Percentiles rank a stretch among this genome's conserved stretches.
phyloP scores from a whole-genome alignment of 2,329 filamentous ascomycete species.

The Trichoderma sp. region DNA sequence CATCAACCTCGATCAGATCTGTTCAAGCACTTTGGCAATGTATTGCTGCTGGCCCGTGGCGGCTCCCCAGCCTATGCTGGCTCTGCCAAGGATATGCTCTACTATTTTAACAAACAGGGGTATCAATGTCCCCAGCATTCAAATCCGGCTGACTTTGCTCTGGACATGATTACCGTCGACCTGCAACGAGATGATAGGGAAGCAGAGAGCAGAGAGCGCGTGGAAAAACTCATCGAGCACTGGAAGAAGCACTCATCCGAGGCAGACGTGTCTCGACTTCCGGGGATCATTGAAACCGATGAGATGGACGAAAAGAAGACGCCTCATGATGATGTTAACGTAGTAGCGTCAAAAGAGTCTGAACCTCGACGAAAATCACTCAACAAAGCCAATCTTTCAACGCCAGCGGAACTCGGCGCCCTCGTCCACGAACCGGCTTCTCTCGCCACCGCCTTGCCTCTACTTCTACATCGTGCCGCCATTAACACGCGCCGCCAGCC shows the following conservation, averaged over 20 bases:
- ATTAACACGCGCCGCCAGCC: conserved; percentile 73
- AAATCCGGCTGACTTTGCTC: conserved; percentile 77
- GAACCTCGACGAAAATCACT: conserved; percentile 45
- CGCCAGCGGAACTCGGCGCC: conserved; percentile 72
- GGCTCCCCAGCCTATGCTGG: conserved; percentile 72
- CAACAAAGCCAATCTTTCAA: conserved; percentile 56
- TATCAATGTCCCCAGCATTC: conserved; percentile 69
- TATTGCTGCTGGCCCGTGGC: conserved; percentile 71
- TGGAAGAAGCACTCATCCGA: conserved; percentile 50
- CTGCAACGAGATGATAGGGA: conserved; percentile 68
- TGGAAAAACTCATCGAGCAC: conserved; percentile 61
- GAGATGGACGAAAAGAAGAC: conserved; percentile 34
- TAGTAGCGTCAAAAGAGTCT: background rate
- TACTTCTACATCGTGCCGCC: conserved; percentile 67
- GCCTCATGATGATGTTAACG: background rate
- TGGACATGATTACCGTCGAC: conserved; percentile 77
- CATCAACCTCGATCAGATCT: conserved; percentile 77
- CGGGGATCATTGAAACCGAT: conserved; percentile 39
- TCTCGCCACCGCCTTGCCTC: conserved; percentile 65
- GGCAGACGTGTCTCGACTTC: conserved; percentile 31
- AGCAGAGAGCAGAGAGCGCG: conserved; percentile 63
- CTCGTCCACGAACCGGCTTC: conserved; percentile 66
- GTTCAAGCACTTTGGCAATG: conserved; percentile 71
- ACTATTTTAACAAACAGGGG: conserved; percentile 64
- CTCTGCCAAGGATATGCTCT: conserved; percentile 63